Evolutionary conservation across 1,284 basidiomycete species (phyloP).

Genomic region (Agroathelia rolfsii): DNA sequence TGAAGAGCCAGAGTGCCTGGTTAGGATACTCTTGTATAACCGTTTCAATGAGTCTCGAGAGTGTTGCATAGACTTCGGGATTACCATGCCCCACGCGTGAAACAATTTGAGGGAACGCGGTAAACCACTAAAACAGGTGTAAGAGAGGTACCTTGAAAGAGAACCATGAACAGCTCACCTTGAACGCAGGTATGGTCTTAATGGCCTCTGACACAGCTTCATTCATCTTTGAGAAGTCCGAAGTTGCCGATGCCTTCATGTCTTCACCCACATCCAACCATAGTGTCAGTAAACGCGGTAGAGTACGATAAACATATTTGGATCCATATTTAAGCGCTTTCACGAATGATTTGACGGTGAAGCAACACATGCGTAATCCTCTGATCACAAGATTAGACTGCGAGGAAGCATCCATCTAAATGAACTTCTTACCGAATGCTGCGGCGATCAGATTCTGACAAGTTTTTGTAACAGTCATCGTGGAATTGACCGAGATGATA

Average conservation of each 20-base stretch:
- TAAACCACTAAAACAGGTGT: slow-evolving; percentile 67
- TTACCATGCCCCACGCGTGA: slow-evolving; percentile 86
- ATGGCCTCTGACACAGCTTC: slow-evolving; percentile 44
- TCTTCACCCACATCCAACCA: slow-evolving; percentile 93
- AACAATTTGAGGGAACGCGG: slow-evolving; percentile 94
- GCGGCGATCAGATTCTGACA: slow-evolving; percentile 40
- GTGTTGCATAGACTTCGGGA: slow-evolving; percentile 51
- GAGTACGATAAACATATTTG: slow-evolving; percentile 94
- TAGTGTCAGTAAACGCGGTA: slow-evolving; percentile 89
- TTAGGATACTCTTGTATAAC: slow-evolving; percentile 82
- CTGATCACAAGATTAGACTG: slow-evolving; percentile 22
- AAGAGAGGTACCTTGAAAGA: slow-evolving; percentile 1
- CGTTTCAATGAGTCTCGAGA: slow-evolving; percentile 63
- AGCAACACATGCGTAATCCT: slow-evolving; percentile 47
- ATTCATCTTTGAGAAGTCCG: slow-evolving; percentile 49
- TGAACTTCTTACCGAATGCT: slow-evolving; percentile 35
- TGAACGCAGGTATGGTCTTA: slow-evolving; percentile 62
- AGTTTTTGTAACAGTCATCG: slow-evolving; percentile 59
- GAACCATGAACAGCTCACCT: slow-evolving; percentile 36
- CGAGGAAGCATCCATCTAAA: slow-evolving; percentile 9
- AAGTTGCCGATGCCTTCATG: slow-evolving; percentile 20
- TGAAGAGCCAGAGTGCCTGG: slow-evolving; percentile 91
- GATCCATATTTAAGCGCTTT: slow-evolving; percentile 78
- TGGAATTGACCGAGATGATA: slow-evolving; percentile 86
- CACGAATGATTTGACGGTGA: slow-evolving; percentile 62